Conservation (phyloP, 2,329 filamentous ascomycete species). For the Catunica adiposa region DNA sequence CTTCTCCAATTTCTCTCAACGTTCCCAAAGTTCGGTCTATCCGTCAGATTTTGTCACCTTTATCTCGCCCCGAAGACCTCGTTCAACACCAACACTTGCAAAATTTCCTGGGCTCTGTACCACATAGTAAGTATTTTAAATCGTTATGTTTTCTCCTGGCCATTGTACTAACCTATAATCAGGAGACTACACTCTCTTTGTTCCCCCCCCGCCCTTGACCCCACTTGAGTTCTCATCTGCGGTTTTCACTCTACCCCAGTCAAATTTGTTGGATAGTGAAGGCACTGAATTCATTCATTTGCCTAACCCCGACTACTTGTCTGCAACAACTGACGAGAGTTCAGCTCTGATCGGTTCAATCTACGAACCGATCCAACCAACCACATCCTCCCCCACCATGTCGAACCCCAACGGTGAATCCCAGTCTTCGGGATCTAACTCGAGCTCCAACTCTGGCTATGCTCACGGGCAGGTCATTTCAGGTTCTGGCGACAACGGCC, state of each 20-base stretch:
- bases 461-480: slow-evolving; percentile 34
- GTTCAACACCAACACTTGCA: slow-evolving; percentile 4
- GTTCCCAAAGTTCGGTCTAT: background rate
- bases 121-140: background rate
- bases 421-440: slow-evolving; percentile 14
- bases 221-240: slow-evolving; percentile 29
- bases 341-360: background rate
- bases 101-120: slow-evolving; percentile 2
- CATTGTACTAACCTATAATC: background rate
- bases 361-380: slow-evolving; percentile 15
- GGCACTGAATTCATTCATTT: slow-evolving; percentile 28
- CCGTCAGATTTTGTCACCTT: background rate
- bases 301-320: slow-evolving; percentile 33
- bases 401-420: slow-evolving; percentile 7
- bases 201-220: slow-evolving; percentile 32
- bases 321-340: slow-evolving; percentile 18
- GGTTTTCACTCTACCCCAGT: slow-evolving; percentile 24
- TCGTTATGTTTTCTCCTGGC: background rate
- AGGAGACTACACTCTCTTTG: background rate
- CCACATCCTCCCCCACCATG: slow-evolving; percentile 15
- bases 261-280: slow-evolving; percentile 21
- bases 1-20: slow-evolving; percentile 2
- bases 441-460: slow-evolving; percentile 21
- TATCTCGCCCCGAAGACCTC: background rate
- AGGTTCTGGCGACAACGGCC: slow-evolving; percentile 30